Evolutionary conservation across 78 protist genomes (phyloP), one percentile per base, ranked within the genome.

Genomic region (Pelomyxa schiedti): DNA sequence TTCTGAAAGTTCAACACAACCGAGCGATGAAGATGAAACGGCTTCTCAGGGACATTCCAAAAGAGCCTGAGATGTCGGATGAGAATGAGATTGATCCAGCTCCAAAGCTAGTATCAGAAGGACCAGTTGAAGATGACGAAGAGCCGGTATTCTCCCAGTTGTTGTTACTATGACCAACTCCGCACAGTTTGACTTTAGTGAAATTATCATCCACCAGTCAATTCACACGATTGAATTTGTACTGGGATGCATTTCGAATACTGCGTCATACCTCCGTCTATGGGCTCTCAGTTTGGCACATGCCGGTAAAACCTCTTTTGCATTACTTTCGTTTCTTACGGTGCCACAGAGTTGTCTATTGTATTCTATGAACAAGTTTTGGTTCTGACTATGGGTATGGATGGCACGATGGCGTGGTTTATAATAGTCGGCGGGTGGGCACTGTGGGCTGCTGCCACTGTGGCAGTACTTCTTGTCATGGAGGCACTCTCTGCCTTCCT

Each of bases 241-340:
- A 16, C 90, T 98, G 40, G 97, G 98, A 24, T 80, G 90, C 37
- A 81, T 98, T 36, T 97, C 99, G 42, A 94, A 98, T 90, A 98
- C 99, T 6, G 99, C 99, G 30, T 96, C 99, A 4, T 98, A 98
- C 80, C 94, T 98, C 39, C 94, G 99, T 24, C 98, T 98, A 30
- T 98, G 99, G 99, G 99, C 99, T 5, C 92, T 98, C 24, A 89
- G 97, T 1, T 88, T 98, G 36, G 99, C 99, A 6, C 99, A 98
- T 85, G 92, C 98, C 41, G 87, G 75, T 75, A n/a, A 39, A n/a
- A 9, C 5, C 58, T 16, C 73, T 8, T n/a, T 37, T n/a, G 38
- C 5, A 24, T 36, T 35, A 6, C 69, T 32, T 4, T 35, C 8
- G 6, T 36, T 6, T 65, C 29, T 65, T 16, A 7, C 8, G 42